phyloP scores from a whole-genome alignment of 495 filamentous ascomycete genomes.

The Haplographium delicatum region DNA sequence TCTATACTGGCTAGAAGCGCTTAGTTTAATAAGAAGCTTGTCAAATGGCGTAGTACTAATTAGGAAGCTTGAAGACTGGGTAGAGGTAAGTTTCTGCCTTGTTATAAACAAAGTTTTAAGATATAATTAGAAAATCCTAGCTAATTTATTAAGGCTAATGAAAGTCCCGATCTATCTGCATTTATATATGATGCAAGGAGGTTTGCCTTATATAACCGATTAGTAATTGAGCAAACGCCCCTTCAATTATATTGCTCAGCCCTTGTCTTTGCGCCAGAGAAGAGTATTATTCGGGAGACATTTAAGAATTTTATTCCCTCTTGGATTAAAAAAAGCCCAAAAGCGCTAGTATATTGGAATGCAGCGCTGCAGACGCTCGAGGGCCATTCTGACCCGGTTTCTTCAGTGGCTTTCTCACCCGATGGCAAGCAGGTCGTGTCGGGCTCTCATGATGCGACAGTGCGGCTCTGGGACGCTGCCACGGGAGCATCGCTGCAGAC shows the following conservation, averaged over 20 bases:
- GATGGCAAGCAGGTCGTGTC: too few relatives aligned
- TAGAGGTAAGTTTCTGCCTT: conserved; percentile 11
- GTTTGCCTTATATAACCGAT: conserved; percentile 8
- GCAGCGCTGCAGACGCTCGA: background rate
- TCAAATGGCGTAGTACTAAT: conserved; percentile 11
- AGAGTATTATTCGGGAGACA: background rate
- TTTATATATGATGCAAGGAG: conserved; percentile 10
- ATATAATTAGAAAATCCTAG: background rate
- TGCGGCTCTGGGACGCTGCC: too few relatives aligned
- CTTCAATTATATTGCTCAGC: background rate
- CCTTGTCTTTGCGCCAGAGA: background rate
- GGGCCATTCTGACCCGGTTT: too few relatives aligned
- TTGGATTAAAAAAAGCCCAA: background rate
- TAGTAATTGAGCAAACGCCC: conserved; percentile 2
- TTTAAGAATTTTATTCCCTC: background rate
- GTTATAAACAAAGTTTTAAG: too few relatives aligned
- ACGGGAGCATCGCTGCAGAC: too few relatives aligned
- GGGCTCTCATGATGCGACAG: too few relatives aligned
- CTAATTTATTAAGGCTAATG: conserved; percentile 5
- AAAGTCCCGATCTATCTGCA: conserved; percentile 1
- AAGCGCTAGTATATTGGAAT: background rate
- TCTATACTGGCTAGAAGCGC: conserved; percentile 10
- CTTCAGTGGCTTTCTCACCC: too few relatives aligned
- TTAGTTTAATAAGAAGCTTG: conserved; percentile 5
- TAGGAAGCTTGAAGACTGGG: conserved; percentile 10